These are phyloP conservation scores for Colletotrichum musae DNA, from an alignment of 2,329 filamentous ascomycete genomes.

Conservation along the genomic window DNA sequence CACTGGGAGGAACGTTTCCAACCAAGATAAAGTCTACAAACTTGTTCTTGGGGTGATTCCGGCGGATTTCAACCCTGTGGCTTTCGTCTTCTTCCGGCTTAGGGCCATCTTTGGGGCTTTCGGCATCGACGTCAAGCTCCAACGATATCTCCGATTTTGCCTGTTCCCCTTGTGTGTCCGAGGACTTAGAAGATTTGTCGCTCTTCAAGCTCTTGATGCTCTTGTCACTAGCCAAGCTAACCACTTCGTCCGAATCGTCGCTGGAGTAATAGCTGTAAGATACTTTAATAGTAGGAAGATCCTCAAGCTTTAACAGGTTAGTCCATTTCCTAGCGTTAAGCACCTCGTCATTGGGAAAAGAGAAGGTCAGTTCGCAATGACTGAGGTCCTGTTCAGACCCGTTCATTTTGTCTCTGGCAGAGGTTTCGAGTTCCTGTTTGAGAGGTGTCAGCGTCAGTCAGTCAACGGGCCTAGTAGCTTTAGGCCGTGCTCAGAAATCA, in stretches of 20 bases:
- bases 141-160: not conserved
- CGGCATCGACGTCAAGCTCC: not conserved
- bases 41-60: not conserved
- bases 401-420: not conserved
- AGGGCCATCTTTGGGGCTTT: not conserved
- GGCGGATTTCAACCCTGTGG: not conserved
- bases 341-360: not conserved
- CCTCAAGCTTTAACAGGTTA: not conserved
- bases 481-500: not conserved
- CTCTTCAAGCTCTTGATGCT: not conserved
- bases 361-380: not conserved
- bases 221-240: not conserved
- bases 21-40: not conserved
- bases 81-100: not conserved
- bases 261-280: not conserved
- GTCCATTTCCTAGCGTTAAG: slow-evolving; percentile 12
- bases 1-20: not conserved
- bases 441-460: too few relatives aligned
- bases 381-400: not conserved
- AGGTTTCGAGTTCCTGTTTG: slow-evolving; percentile 5
- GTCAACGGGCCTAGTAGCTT: not conserved
- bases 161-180: not conserved
- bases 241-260: not conserved
- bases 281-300: not conserved
- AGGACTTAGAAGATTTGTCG: not conserved